Conservation (phyloP, 164 flowering plant species). For the Euptelea pleiosperma region DNA sequence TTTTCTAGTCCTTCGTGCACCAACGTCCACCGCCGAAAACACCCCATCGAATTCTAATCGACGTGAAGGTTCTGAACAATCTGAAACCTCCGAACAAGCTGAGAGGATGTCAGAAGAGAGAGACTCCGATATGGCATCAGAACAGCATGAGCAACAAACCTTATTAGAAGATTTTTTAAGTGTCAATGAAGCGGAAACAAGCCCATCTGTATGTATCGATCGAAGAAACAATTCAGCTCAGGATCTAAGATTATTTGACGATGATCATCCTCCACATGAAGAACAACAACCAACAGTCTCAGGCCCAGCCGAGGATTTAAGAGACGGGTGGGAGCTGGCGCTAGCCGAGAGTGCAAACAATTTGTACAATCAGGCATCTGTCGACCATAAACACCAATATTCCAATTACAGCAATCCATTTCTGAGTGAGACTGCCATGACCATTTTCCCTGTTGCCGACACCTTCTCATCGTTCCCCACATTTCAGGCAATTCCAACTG, state of each 20-base stretch:
- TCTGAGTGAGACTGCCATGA: slow-evolving; percentile 15
- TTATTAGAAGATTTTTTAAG: slow-evolving; percentile 16
- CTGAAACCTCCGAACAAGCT: slow-evolving; percentile 15
- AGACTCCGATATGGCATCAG: slow-evolving; percentile 17
- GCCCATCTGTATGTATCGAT: too few relatives aligned
- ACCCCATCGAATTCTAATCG: background rate
- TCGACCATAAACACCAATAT: slow-evolving; percentile 8
- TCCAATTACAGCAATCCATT: slow-evolving; percentile 49
- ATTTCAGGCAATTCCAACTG: slow-evolving; percentile 38
- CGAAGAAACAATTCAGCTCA: too few relatives aligned
- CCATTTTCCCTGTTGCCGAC: slow-evolving; percentile 9
- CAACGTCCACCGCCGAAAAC: slow-evolving; percentile 12
- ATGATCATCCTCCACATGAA: too few relatives aligned
- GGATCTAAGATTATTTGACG: too few relatives aligned
- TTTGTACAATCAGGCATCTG: slow-evolving; percentile 3
- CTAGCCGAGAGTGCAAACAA: slow-evolving; percentile 29
- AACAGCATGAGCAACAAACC: slow-evolving; percentile 23
- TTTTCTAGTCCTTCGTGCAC: slow-evolving; percentile 13
- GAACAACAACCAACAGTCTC: too few relatives aligned
- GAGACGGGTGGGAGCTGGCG: slow-evolving; percentile 49
- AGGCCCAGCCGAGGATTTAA: background rate
- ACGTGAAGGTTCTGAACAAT: background rate
- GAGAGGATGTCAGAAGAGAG: slow-evolving; percentile 19
- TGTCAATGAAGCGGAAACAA: too few relatives aligned
- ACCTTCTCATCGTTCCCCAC: slow-evolving; percentile 15